Conservation (phyloP, 306 rosid species). For the Trichosanthes cucumerina region DNA sequence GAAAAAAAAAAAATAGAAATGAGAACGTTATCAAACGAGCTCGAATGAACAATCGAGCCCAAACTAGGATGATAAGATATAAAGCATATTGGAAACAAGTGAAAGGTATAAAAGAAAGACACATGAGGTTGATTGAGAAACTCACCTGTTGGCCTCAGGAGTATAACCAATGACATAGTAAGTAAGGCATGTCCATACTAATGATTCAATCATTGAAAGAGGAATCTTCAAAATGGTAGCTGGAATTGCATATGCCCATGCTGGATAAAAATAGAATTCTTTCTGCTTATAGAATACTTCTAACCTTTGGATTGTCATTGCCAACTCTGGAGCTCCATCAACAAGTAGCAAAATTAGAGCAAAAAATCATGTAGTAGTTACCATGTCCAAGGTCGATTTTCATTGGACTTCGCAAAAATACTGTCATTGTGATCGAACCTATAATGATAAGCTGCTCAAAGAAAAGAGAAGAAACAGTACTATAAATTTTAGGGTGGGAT, state of each 20-base stretch:
- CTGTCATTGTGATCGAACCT: slow-evolving; percentile 31
- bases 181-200: slow-evolving; percentile 35
- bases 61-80: too few relatives aligned
- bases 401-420: slow-evolving; percentile 29
- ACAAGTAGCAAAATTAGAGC: slow-evolving; percentile 17
- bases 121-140: too few relatives aligned
- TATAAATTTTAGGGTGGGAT: too few relatives aligned
- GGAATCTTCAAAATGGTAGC: slow-evolving; percentile 31
- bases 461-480: too few relatives aligned
- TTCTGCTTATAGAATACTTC: slow-evolving; percentile 33
- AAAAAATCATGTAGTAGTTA: slow-evolving; percentile 31
- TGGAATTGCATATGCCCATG: slow-evolving; percentile 42
- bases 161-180: slow-evolving; percentile 39
- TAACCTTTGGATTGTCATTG: slow-evolving; percentile 31
- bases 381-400: slow-evolving; percentile 18
- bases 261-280: slow-evolving; percentile 28
- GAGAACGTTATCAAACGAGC: too few relatives aligned
- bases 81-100: too few relatives aligned
- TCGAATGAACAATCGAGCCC: too few relatives aligned
- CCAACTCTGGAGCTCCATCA: slow-evolving; percentile 29
- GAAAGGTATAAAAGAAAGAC: too few relatives aligned
- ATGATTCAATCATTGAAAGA: slow-evolving; percentile 23
- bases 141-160: slow-evolving; percentile 25
- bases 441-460: slow-evolving; percentile 21
- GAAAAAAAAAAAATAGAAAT: too few relatives aligned